Conservation (phyloP, 2,329 filamentous ascomycete species). For the Fusarium goolgardi region DNA sequence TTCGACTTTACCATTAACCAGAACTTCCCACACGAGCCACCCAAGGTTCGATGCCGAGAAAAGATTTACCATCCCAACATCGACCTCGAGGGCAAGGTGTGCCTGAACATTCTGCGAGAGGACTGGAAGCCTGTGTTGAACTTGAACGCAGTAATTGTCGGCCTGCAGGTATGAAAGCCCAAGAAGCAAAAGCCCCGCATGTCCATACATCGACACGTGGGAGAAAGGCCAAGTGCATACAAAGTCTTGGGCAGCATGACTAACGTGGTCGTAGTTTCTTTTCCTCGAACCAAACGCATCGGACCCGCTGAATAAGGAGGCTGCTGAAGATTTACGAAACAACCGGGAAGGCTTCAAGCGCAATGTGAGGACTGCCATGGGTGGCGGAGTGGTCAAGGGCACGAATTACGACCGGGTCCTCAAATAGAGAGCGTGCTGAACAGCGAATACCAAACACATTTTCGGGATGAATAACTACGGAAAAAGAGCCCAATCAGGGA, state of each 20-base stretch:
- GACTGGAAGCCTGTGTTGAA: conserved; percentile 99
- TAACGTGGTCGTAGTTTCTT: conserved; percentile 73
- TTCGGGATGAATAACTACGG: conserved; percentile 9
- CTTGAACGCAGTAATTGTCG: conserved; percentile 94
- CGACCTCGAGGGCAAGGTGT: conserved; percentile 96
- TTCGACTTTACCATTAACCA: conserved; percentile 94
- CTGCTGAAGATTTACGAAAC: conserved; percentile 87
- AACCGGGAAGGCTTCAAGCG: conserved; percentile 91
- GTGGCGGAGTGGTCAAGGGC: conserved; percentile 79
- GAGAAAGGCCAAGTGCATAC: neutral
- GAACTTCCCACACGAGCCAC: conserved; percentile 96
- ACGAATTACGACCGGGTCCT: conserved; percentile 82
- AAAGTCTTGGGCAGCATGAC: conserved; percentile 19
- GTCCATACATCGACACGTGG: neutral
- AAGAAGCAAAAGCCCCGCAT: neutral
- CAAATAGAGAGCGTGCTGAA: conserved; percentile 59
- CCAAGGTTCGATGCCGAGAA: conserved; percentile 95
- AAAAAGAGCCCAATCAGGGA: conserved; percentile 12
- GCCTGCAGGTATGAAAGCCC: conserved; percentile 73
- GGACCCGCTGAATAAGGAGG: conserved; percentile 98
- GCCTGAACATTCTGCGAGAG: conserved; percentile 94
- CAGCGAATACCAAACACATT: conserved; percentile 16
- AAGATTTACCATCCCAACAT: conserved; percentile 99
- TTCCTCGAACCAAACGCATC: conserved; percentile 98
- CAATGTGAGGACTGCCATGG: conserved; percentile 88